Conservation (phyloP, 148 eudicot genomes). For the Pouteria glomerata region DNA sequence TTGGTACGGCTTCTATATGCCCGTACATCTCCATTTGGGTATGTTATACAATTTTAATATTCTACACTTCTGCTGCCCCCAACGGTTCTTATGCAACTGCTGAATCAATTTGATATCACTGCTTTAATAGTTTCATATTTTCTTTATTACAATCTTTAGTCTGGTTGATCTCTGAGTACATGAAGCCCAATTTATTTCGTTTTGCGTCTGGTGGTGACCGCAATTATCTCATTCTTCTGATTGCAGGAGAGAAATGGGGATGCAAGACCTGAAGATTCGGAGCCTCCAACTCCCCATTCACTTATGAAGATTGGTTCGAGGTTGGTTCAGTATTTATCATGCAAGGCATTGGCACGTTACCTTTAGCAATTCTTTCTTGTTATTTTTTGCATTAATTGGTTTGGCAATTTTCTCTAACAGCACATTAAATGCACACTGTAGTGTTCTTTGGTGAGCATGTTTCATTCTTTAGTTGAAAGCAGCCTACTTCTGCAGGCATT, state of each 20-base stretch:
- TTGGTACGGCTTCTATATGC: too few relatives aligned
- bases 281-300: constrained; percentile 72
- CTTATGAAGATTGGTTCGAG: constrained; percentile 67
- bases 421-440: neutral
- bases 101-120: constrained; percentile 15
- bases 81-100: too few relatives aligned
- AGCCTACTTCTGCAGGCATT: neutral
- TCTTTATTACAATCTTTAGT: neutral
- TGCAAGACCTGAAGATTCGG: constrained; percentile 57
- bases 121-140: neutral
- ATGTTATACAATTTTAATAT: too few relatives aligned
- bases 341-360: neutral
- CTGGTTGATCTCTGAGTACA: neutral
- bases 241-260: constrained; percentile 76
- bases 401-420: neutral
- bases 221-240: constrained; percentile 12
- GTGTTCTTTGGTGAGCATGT: neutral
- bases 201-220: neutral
- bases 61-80: too few relatives aligned
- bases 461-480: neutral
- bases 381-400: neutral
- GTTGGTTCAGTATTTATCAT: constrained; percentile 28
- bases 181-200: neutral
- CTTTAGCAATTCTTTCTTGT: neutral
- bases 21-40: too few relatives aligned